Percentiles rank a stretch among this genome's conserved stretches.
Evolutionary conservation across 805 yeast species (phyloP).

Genomic region (Zygosaccharomyces kombuchaensis): DNA sequence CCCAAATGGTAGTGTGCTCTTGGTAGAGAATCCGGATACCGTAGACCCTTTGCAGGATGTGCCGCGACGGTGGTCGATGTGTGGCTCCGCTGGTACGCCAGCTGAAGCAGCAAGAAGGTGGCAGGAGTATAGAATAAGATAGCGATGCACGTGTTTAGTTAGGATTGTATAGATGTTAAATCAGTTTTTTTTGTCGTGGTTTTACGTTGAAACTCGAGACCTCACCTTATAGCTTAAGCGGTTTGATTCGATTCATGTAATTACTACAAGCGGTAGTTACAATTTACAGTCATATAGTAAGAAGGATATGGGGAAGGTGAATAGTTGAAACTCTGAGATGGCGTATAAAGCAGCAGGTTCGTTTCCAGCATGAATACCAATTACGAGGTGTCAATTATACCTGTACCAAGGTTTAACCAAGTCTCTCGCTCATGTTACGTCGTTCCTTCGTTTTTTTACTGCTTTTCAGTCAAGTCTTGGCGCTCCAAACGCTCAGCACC

Average conservation of each 20-base stretch:
- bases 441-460: neutral
- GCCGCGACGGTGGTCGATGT: slow-evolving; percentile 14
- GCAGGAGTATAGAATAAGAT: slow-evolving; percentile 12
- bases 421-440: neutral
- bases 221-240: neutral
- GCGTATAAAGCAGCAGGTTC: neutral
- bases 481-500: neutral
- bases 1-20: slow-evolving; percentile 5
- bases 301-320: neutral
- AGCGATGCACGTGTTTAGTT: neutral
- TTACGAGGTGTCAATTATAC: neutral
- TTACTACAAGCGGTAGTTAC: slow-evolving; percentile 1
- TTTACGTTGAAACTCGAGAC: neutral
- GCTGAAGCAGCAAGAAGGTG: slow-evolving; percentile 9
- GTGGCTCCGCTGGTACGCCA: neutral
- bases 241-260: neutral
- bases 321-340: neutral
- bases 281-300: neutral
- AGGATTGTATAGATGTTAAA: neutral
- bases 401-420: neutral
- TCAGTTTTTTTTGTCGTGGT: neutral
- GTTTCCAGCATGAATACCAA: neutral
- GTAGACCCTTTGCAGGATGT: slow-evolving; percentile 12
- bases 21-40: slow-evolving; percentile 3
- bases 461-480: neutral